Conservation (phyloP, 2,329 filamentous ascomycete species). For the Hymenoscyphus scutula region DNA sequence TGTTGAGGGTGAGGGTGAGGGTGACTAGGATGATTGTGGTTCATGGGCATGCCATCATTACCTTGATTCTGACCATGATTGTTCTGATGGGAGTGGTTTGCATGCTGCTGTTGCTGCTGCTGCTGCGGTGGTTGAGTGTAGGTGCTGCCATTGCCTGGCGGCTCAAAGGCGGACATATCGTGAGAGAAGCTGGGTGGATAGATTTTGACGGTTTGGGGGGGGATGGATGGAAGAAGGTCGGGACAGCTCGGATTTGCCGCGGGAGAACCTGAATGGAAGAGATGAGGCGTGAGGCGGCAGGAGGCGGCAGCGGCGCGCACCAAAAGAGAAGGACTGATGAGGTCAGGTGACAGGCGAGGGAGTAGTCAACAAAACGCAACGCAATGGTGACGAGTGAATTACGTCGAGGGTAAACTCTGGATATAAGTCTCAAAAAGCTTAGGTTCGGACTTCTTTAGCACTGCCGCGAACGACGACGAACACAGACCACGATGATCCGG, state of each 20-base stretch:
- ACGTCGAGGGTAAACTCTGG: conserved; percentile 12
- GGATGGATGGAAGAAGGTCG: conserved; percentile 14
- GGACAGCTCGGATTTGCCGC: conserved; percentile 29
- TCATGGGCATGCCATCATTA: conserved; percentile 6
- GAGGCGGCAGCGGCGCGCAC: background rate
- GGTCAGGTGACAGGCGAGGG: no score
- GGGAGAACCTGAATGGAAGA: no score
- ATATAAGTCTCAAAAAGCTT: conserved; percentile 10
- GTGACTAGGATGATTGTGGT: conserved; percentile 6
- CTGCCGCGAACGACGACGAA: background rate
- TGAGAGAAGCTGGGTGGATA: conserved; percentile 6
- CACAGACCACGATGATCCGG: background rate
- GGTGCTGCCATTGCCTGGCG: conserved; percentile 8
- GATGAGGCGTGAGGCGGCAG: no score
- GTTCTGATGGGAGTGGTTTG: background rate
- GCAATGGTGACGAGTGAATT: conserved; percentile 1
- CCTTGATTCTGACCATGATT: background rate
- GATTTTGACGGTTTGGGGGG: background rate
- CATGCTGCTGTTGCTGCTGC: conserved; percentile 2
- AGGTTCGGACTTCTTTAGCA: background rate
- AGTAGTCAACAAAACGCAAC: no score
- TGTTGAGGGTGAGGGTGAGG: no score
- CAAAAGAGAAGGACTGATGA: background rate
- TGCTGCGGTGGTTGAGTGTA: conserved; percentile 3
- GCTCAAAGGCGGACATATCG: conserved; percentile 20